These are phyloP conservation scores for Rhododendron henanense DNA, from an alignment of 148 eudicot genomes.

Conservation along the genomic window DNA sequence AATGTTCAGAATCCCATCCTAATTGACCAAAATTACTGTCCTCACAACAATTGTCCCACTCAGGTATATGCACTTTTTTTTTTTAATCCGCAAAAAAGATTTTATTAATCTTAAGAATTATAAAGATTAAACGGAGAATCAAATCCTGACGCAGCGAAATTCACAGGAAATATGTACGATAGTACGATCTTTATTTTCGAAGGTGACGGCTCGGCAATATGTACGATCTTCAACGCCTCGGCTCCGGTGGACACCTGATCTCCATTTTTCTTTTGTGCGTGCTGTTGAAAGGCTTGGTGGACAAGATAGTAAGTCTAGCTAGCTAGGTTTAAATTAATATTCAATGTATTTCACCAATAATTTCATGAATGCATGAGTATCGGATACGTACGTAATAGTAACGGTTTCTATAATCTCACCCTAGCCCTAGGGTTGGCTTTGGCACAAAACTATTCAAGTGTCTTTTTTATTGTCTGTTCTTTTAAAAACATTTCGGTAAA, in stretches of 20 bases:
- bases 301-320: constrained; percentile 26
- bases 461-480: background rate
- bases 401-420: background rate
- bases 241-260: constrained; percentile 28
- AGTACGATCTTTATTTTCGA: too few relatives aligned
- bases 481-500: background rate
- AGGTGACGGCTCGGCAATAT: constrained; percentile 33
- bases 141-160: too few relatives aligned
- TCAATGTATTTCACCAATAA: background rate
- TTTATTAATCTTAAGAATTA: too few relatives aligned
- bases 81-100: too few relatives aligned
- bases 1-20: too few relatives aligned
- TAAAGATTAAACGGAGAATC: too few relatives aligned
- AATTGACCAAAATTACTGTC: too few relatives aligned
- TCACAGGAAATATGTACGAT: too few relatives aligned
- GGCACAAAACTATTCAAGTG: background rate
- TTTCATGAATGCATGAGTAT: background rate
- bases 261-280: constrained; percentile 23
- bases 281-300: constrained; percentile 31
- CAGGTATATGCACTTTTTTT: too few relatives aligned
- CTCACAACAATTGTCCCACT: too few relatives aligned
- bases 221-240: constrained; percentile 18
- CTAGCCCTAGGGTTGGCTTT: background rate
- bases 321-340: background rate
- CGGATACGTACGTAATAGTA: background rate